Evolutionary conservation across 2,329 filamentous ascomycete species (phyloP).

Genomic region (Huntiella decipiens): DNA sequence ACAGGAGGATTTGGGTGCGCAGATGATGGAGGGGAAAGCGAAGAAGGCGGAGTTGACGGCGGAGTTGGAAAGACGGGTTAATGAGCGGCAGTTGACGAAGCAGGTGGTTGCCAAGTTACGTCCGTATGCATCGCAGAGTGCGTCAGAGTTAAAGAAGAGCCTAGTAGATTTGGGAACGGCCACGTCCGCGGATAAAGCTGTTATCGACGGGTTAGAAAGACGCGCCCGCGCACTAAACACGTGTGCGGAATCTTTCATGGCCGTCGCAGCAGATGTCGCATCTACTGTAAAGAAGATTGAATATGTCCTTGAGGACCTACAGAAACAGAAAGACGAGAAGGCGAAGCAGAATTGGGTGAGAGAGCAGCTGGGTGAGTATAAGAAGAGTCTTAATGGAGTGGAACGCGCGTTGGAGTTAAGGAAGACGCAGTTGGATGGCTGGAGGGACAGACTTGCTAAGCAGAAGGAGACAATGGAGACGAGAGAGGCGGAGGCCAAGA

Average conservation of each 20-base stretch:
- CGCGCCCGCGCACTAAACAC: constrained; percentile 81
- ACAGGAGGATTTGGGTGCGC: constrained; percentile 66
- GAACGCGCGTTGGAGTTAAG: constrained; percentile 74
- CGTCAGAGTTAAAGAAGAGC: constrained; percentile 61
- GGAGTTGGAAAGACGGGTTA: constrained; percentile 51
- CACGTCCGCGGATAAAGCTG: constrained; percentile 56
- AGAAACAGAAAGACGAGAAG: constrained; percentile 82
- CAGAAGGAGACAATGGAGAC: constrained; percentile 61
- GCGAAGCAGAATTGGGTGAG: constrained; percentile 61
- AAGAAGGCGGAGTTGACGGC: constrained; percentile 62
- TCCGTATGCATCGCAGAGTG: constrained; percentile 82
- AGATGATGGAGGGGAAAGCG: constrained; percentile 63
- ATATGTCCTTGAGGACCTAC: constrained; percentile 66
- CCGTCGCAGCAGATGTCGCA: constrained; percentile 69
- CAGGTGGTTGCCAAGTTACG: constrained; percentile 78
- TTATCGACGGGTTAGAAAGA: constrained; percentile 75
- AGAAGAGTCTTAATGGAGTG: constrained; percentile 78
- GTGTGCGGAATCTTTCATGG: constrained; percentile 70
- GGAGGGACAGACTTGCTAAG: constrained; percentile 71
- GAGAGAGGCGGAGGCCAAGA: constrained; percentile 64
- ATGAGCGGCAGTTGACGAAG: constrained; percentile 48
- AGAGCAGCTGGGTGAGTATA: constrained; percentile 71
- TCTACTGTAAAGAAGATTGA: constrained; percentile 78
- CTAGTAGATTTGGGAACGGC: constrained; percentile 67
- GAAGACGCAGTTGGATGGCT: constrained; percentile 66